Evolutionary conservation across 345 rosid species (phyloP).

Genomic region (Brassica incana): DNA sequence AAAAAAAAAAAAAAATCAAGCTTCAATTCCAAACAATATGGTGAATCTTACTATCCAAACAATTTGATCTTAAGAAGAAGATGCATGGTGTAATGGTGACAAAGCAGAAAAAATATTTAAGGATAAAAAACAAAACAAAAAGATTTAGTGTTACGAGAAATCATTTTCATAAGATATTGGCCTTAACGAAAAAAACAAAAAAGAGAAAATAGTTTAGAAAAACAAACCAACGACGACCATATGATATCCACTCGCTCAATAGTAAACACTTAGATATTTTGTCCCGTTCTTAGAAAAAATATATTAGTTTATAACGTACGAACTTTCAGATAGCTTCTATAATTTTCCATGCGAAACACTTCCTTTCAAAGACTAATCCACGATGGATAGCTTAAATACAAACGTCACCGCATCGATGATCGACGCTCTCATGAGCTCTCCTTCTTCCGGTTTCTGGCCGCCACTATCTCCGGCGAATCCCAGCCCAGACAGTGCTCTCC

Average conservation of each 20-base stretch:
- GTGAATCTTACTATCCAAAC: not conserved
- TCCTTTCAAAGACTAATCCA: not conserved
- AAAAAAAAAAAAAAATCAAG: too few relatives aligned
- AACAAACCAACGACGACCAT: not conserved
- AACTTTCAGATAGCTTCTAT: not conserved
- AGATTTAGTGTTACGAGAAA: not conserved
- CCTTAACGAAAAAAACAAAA: not conserved
- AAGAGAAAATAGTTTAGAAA: not conserved
- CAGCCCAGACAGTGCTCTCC: conserved; percentile 65
- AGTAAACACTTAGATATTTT: not conserved
- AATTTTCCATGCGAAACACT: not conserved
- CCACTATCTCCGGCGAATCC: conserved; percentile 21
- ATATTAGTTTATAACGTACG: not conserved
- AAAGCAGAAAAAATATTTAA: not conserved
- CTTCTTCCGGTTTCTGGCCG: conserved; percentile 8
- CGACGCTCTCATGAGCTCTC: conserved; percentile 17
- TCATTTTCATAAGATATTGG: not conserved
- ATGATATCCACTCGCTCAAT: not conserved
- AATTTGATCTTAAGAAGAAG: not conserved
- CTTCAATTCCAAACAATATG: not conserved
- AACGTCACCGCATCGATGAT: not conserved
- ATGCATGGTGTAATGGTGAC: not conserved
- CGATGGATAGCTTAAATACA: not conserved
- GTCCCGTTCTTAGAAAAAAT: not conserved
- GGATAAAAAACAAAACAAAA: not conserved